Conservation (phyloP, 805 yeast species). For the Spencermartinsiella europaea region DNA sequence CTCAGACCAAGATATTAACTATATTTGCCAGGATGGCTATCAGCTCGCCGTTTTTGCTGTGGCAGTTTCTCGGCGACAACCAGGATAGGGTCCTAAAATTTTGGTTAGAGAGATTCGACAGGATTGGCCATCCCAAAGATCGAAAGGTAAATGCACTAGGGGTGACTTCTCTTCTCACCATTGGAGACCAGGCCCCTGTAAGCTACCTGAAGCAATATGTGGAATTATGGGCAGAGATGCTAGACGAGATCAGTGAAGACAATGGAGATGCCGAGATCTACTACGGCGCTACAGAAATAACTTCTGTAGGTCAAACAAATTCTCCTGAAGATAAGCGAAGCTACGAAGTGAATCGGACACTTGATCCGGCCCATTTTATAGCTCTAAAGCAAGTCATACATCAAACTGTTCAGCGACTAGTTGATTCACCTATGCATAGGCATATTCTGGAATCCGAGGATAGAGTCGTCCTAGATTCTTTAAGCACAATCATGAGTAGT, state of each 20-base stretch:
- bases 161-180: conserved; percentile 45
- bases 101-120: conserved; percentile 37
- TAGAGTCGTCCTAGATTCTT: background rate
- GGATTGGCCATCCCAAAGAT: conserved; percentile 68
- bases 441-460: background rate
- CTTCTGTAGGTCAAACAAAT: conserved; percentile 2
- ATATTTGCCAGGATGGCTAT: conserved; percentile 25
- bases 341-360: conserved; percentile 28
- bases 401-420: conserved; percentile 11
- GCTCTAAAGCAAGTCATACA: conserved; percentile 44
- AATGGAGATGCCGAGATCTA: conserved; percentile 42
- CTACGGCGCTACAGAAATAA: conserved; percentile 19
- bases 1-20: conserved; percentile 22
- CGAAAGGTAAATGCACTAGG: conserved; percentile 67
- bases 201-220: conserved; percentile 32
- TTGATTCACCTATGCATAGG: background rate
- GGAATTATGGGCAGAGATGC: conserved; percentile 44
- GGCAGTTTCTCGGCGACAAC: conserved; percentile 14
- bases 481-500: background rate
- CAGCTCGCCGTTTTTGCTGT: conserved; percentile 18
- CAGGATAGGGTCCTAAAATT: conserved; percentile 16
- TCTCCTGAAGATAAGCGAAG: conserved; percentile 28
- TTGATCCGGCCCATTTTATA: conserved; percentile 53
- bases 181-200: conserved; percentile 29
- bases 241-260: conserved; percentile 72